Percentiles rank a stretch among this genome's conserved stretches.
These are phyloP conservation scores for Verticillium dahliae DNA, from an alignment of 2,329 filamentous ascomycete genomes.

Conservation along the genomic window DNA sequence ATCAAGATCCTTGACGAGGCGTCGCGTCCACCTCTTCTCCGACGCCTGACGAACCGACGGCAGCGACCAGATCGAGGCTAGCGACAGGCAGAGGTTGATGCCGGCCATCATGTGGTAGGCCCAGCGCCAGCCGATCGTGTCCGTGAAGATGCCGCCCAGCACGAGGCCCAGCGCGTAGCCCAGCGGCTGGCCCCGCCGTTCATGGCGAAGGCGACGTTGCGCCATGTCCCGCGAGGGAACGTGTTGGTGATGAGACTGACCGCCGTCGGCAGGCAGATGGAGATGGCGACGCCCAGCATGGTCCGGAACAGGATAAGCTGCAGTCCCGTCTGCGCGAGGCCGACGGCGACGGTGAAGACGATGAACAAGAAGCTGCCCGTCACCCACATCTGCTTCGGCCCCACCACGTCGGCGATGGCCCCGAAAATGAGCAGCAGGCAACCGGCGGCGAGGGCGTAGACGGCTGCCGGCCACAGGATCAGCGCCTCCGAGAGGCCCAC, in stretches of 20 bases:
- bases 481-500: constrained; percentile 20
- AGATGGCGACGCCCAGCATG: constrained; percentile 24
- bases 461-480: constrained; percentile 24
- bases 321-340: constrained; percentile 22
- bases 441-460: constrained; percentile 19
- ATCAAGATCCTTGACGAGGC: constrained; percentile 36
- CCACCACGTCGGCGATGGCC: constrained; percentile 28
- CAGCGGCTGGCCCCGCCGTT: constrained; percentile 35
- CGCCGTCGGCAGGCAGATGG: constrained; percentile 29
- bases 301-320: constrained; percentile 30
- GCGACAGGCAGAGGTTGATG: constrained; percentile 28
- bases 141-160: constrained; percentile 40
- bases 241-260: constrained; percentile 29
- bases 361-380: constrained; percentile 24
- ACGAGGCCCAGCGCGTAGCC: constrained; percentile 43
- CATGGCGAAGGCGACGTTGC: constrained; percentile 35
- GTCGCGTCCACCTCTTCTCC: constrained; percentile 17
- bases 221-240: constrained; percentile 24
- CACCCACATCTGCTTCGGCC: constrained; percentile 25
- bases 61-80: constrained; percentile 27
- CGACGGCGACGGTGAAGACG: constrained; percentile 25
- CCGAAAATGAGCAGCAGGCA: constrained; percentile 28
- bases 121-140: constrained; percentile 40
- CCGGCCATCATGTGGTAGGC: constrained; percentile 32
- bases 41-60: constrained; percentile 17